Evolutionary conservation across 148 eudicot genomes (phyloP).

Genomic region (Cornus suecica): DNA sequence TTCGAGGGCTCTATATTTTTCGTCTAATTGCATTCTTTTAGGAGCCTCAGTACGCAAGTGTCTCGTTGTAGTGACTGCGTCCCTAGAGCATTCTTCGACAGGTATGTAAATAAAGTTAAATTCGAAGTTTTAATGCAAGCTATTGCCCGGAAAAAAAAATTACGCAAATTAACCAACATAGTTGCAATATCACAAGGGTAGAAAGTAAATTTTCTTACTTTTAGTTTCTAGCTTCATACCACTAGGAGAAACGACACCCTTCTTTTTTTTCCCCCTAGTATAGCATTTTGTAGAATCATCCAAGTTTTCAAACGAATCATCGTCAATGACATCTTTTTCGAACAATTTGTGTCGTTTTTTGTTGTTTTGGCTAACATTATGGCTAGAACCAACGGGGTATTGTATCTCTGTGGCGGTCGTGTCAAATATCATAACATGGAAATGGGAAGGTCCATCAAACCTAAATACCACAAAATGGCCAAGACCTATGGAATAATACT

Average conservation of each 20-base stretch:
- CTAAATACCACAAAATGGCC: slow-evolving; percentile 35
- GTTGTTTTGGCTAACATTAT: background rate
- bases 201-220: too few relatives aligned
- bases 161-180: too few relatives aligned
- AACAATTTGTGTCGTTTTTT: background rate
- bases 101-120: too few relatives aligned
- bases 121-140: too few relatives aligned
- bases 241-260: too few relatives aligned
- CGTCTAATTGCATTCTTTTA: too few relatives aligned
- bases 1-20: background rate
- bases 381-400: slow-evolving; percentile 21
- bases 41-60: too few relatives aligned
- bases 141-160: too few relatives aligned
- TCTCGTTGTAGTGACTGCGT: too few relatives aligned
- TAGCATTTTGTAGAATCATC: background rate
- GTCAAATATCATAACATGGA: slow-evolving; percentile 34
- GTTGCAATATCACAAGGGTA: too few relatives aligned
- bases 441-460: slow-evolving; percentile 25
- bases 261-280: background rate
- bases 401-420: slow-evolving; percentile 36
- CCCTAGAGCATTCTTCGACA: too few relatives aligned
- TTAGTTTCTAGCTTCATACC: too few relatives aligned
- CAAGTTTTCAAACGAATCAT: background rate
- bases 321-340: background rate
- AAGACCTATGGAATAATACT: slow-evolving; percentile 19